A percentile compares a stretch with the other conserved stretches of the same genome.
Conservation (phyloP, 2,329 filamentous ascomycete genomes). For the Fusarium denticulatum region DNA sequence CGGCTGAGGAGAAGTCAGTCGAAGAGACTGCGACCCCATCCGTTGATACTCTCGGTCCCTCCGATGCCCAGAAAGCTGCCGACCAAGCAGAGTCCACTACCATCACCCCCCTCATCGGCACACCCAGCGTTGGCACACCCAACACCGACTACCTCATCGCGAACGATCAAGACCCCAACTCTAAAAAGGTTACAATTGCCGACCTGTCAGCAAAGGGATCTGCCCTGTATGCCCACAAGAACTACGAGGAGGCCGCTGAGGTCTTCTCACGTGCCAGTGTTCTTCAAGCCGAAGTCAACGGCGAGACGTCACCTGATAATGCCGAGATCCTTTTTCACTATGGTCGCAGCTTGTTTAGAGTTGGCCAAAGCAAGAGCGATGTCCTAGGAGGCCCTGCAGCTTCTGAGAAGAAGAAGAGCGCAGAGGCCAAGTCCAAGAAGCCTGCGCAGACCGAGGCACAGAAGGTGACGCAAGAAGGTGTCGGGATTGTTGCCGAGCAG, state of each 20-base stretch:
- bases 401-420: constrained; percentile 57
- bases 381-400: constrained; percentile 86
- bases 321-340: constrained; percentile 95
- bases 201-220: constrained; percentile 84
- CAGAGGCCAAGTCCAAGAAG: constrained; percentile 50
- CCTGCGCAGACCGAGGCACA: constrained; percentile 52
- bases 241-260: constrained; percentile 86
- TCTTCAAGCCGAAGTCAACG: constrained; percentile 89
- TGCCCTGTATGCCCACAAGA: constrained; percentile 87
- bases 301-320: constrained; percentile 89
- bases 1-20: not conserved
- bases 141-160: constrained; percentile 42
- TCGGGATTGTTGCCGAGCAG: constrained; percentile 55
- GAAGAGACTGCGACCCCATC: not conserved
- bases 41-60: not conserved
- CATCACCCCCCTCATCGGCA: constrained; percentile 25
- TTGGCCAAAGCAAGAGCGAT: constrained; percentile 93
- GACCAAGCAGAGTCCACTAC: constrained; percentile 33
- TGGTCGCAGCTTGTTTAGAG: constrained; percentile 91
- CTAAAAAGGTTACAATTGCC: constrained; percentile 72
- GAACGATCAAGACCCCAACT: constrained; percentile 58
- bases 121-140: constrained; percentile 29
- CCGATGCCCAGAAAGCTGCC: constrained; percentile 18
- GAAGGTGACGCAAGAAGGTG: constrained; percentile 58
- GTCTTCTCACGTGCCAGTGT: constrained; percentile 89